Evolutionary conservation across 345 rosid species (phyloP), one percentile per base, ranked within the genome.

Genomic region (Corymbia maculata): DNA sequence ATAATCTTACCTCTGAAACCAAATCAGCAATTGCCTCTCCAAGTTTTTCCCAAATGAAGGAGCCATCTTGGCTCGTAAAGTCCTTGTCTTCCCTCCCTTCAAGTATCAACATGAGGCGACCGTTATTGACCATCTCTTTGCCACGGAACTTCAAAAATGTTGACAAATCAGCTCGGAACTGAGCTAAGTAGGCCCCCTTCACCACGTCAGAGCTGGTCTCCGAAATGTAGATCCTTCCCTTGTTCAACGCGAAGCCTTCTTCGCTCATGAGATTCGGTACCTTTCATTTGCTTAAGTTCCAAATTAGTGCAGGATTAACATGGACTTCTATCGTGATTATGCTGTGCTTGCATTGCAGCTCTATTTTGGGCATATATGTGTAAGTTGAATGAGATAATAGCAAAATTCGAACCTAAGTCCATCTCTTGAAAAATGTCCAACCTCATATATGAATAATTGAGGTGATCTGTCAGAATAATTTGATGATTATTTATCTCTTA

Each of bases 181-280:
- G 92, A 28, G 85, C 14, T 7, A 88, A 51, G 66, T 91, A 91
- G 42, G 90, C 89, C 86, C 70, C 88, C 51, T 52, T 85, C 9
- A 86, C 92, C 21, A 28, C 79, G 6, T 26, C 57, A 57, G 91
- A 88, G 52, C 90, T 89, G 26, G 90, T 88, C 59, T 86, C 42
- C 0, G 89, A 86, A 49, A 90, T 86, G 89, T 88, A 88, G 45
- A 91, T 85, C 57, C 75, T 88, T 26, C 92, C 90, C 28, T 88
- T 88, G 59, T 92, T 91, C 42, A 89, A 28, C 30, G 85, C 88
- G 26, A 15, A 84, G 57, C 91, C 92, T 30, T 28, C 85, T 57
- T 87, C 85, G 36, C 84, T 87, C 9, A 52, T 51, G 61, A 88
- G 86, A 9, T n/a, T 66, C 2, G 91, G 90, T 57, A 85, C 79